Percentiles rank a stretch among this genome's conserved stretches.
Conservation (phyloP, 805 yeast genomes). For the Cyberlindnera xishuangbannaensis region DNA sequence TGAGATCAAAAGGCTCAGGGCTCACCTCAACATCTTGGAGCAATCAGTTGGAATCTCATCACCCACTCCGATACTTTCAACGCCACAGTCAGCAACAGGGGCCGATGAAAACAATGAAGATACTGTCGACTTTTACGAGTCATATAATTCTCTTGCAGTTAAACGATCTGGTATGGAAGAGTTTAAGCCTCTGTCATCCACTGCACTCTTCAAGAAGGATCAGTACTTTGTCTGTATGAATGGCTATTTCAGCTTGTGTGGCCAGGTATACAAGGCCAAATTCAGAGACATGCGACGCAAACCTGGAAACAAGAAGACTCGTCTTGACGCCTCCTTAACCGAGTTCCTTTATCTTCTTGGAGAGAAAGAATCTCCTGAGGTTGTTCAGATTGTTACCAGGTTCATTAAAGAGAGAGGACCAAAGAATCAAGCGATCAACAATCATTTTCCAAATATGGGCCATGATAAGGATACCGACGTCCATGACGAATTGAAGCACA, state of each 20-base stretch:
- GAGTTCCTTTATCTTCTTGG: conserved; percentile 18
- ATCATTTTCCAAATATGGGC: conserved; percentile 11
- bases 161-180: conserved; percentile 26
- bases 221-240: conserved; percentile 18
- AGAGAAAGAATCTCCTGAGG: conserved; percentile 19
- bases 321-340: conserved; percentile 22
- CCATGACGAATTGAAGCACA: conserved; percentile 27
- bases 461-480: conserved; percentile 9
- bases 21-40: conserved; percentile 4
- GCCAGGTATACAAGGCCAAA: conserved; percentile 12
- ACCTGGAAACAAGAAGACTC: conserved; percentile 12
- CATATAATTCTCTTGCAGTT: conserved; percentile 15
- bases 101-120: conserved; percentile 15
- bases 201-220: conserved; percentile 19
- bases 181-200: conserved; percentile 20
- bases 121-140: conserved; percentile 17
- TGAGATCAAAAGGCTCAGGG: conserved; percentile 11
- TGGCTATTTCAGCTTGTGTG: conserved; percentile 21
- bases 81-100: background rate
- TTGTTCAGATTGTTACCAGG: conserved; percentile 13
- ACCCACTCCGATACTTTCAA: background rate
- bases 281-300: conserved; percentile 9
- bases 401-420: conserved; percentile 18
- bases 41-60: conserved; percentile 3
- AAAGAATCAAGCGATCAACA: conserved; percentile 7